These are phyloP conservation scores for Polysphondylium violaceum DNA, from an alignment of 78 protist species.

Conservation along the genomic window DNA sequence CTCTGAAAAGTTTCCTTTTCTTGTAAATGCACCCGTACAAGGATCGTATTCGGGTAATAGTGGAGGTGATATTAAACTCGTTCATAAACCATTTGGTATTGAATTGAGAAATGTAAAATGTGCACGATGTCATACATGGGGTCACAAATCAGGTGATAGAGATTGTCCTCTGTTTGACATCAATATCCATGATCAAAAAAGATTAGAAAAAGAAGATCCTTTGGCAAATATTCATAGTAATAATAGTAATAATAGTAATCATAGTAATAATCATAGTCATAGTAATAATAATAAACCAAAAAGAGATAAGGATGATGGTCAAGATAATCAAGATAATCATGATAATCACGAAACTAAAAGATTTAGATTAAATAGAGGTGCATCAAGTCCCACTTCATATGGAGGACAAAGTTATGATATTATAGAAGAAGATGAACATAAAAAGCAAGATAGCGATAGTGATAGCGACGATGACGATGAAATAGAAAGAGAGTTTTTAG, in stretches of 20 bases:
- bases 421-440: not conserved
- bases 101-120: slow-evolving; percentile 77
- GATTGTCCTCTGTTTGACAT: slow-evolving; percentile 56
- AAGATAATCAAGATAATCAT: not conserved
- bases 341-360: not conserved
- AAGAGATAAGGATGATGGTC: no score
- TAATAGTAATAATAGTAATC: not conserved
- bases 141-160: slow-evolving; percentile 79
- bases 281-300: not conserved
- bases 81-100: slow-evolving; percentile 77
- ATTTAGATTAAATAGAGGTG: slow-evolving; percentile 19
- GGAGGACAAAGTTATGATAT: slow-evolving; percentile 4
- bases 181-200: slow-evolving; percentile 30
- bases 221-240: not conserved
- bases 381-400: slow-evolving; percentile 16
- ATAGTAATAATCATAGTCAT: not conserved
- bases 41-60: slow-evolving; percentile 23
- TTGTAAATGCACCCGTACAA: slow-evolving; percentile 58
- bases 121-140: slow-evolving; percentile 68
- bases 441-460: not conserved
- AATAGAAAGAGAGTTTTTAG: slow-evolving; percentile 67
- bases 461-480: slow-evolving; percentile 57
- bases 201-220: slow-evolving; percentile 63
- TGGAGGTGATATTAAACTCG: slow-evolving; percentile 26
- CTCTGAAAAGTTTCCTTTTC: slow-evolving; percentile 56